A percentile compares a stretch with the other conserved stretches of the same genome.
Evolutionary conservation across 306 rosid species (phyloP).

Genomic region (Lablab purpureus): DNA sequence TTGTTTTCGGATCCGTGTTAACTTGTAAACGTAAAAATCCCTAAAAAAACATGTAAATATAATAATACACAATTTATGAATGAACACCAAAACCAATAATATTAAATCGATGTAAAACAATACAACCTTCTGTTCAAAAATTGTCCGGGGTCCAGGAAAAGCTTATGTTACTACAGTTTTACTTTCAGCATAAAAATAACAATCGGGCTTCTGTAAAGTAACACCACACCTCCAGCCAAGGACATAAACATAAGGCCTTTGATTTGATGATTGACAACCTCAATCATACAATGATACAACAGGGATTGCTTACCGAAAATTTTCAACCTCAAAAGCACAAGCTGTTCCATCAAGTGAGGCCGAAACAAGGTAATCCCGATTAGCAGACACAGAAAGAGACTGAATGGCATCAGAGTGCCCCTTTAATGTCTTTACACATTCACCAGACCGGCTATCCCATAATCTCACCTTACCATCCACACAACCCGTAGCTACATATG

Average conservation of each 20-base stretch:
- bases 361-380: slow-evolving; percentile 71
- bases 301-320: slow-evolving; percentile 47
- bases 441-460: slow-evolving; percentile 89
- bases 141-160: neutral
- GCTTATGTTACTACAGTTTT: neutral
- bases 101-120: slow-evolving; percentile 12
- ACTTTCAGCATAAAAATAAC: neutral
- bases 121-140: neutral
- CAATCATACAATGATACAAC: neutral
- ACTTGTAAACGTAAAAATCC: neutral
- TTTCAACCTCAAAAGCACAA: slow-evolving; percentile 77
- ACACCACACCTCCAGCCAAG: neutral
- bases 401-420: slow-evolving; percentile 77
- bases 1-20: neutral
- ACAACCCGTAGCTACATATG: slow-evolving; percentile 76
- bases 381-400: slow-evolving; percentile 70
- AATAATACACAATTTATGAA: neutral
- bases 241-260: neutral
- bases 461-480: slow-evolving; percentile 76
- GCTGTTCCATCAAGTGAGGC: slow-evolving; percentile 82
- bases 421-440: slow-evolving; percentile 68
- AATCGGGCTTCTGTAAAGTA: neutral
- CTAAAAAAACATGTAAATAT: neutral
- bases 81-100: slow-evolving; percentile 22
- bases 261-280: slow-evolving; percentile 5